Evolutionary conservation across 495 filamentous ascomycete genomes (phyloP).

Genomic region (Annulohypoxylon bovei): DNA sequence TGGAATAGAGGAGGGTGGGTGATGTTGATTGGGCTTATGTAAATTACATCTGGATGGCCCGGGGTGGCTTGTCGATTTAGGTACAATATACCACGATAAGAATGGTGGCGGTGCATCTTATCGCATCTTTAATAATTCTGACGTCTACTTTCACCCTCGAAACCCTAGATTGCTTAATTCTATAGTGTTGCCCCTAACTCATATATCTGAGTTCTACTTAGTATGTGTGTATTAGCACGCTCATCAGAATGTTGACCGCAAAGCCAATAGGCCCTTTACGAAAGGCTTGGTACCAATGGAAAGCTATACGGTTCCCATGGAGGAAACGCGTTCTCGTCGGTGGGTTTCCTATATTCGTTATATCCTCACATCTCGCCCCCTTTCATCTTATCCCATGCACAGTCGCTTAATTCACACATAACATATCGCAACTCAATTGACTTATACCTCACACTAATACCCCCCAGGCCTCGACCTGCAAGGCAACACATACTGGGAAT

Average conservation of each 20-base stretch:
- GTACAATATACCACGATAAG: background rate
- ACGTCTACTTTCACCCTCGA: constrained; percentile 22
- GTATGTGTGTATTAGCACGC: constrained; percentile 1
- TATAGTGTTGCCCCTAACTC: constrained; percentile 1
- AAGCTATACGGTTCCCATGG: constrained; percentile 85
- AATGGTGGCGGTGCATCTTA: constrained; percentile 34
- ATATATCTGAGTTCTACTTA: background rate
- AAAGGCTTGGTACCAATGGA: constrained; percentile 83
- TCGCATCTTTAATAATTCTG: constrained; percentile 37
- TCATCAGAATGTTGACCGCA: constrained; percentile 22
- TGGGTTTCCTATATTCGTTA: constrained; percentile 51
- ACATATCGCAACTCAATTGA: background rate
- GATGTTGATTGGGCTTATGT: background rate
- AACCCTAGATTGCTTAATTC: background rate
- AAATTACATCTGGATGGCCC: background rate
- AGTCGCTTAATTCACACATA: constrained; percentile 16
- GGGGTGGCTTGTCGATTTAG: background rate
- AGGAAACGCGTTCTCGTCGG: constrained; percentile 82
- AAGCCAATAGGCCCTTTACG: constrained; percentile 52
- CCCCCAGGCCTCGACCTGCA: constrained; percentile 78
- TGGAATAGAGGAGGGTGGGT: background rate
- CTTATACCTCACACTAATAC: background rate
- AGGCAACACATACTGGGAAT: constrained; percentile 96
- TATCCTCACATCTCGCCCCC: constrained; percentile 26
- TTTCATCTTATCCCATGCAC: background rate